These are phyloP conservation scores for Suillus plorans DNA, from an alignment of 768 basidiomycete genomes.

Conservation along the genomic window DNA sequence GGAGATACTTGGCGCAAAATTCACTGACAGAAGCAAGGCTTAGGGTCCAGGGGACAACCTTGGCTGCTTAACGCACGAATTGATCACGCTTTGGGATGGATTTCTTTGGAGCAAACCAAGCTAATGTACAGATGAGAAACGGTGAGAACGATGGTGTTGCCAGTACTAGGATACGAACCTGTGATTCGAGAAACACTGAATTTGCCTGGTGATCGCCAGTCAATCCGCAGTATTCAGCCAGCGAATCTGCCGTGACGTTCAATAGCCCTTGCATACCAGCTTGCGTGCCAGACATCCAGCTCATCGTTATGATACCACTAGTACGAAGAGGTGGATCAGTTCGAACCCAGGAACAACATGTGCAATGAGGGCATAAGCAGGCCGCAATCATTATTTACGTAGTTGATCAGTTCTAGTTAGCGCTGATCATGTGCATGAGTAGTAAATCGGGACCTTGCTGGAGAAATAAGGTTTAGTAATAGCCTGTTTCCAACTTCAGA, in stretches of 20 bases:
- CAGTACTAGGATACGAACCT: constrained; percentile 10
- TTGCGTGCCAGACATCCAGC: neutral
- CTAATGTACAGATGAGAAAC: constrained; percentile 15
- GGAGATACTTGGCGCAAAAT: constrained; percentile 40
- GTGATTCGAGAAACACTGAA: constrained; percentile 7
- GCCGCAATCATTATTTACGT: neutral
- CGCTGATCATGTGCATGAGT: too few relatives aligned
- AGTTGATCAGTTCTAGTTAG: neutral
- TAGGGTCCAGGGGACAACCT: neutral
- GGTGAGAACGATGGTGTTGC: neutral
- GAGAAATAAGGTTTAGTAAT: neutral
- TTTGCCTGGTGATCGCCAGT: constrained; percentile 13
- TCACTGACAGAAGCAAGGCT: constrained; percentile 17
- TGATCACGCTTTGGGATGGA: constrained; percentile 20
- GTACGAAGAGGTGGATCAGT: neutral
- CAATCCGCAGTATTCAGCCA: constrained; percentile 17
- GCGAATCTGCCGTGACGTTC: constrained; percentile 13
- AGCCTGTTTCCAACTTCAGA: neutral
- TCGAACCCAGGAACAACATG: neutral
- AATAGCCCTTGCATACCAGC: constrained; percentile 6
- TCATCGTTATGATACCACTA: neutral
- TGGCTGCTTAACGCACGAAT: neutral
- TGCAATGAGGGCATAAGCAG: neutral
- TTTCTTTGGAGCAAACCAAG: constrained; percentile 28
- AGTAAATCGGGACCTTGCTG: neutral